Percentiles rank a stretch among this genome's conserved stretches.
These are phyloP conservation scores for Diaporthe eres DNA, from an alignment of 2,329 filamentous ascomycete genomes.

Conservation along the genomic window DNA sequence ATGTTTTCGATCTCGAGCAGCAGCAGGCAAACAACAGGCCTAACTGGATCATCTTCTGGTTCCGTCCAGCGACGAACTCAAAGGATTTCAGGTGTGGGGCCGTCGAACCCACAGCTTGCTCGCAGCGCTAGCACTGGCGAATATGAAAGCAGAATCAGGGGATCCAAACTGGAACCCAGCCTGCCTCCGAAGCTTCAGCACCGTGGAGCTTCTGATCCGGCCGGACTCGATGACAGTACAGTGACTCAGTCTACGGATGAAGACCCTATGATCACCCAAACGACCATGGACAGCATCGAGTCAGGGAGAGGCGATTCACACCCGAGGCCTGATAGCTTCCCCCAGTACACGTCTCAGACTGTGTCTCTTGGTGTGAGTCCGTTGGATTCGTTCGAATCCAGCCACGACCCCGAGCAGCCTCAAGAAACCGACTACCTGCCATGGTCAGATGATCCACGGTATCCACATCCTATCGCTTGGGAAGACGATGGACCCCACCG, in stretches of 20 bases:
- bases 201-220: neutral
- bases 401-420: slow-evolving; percentile 60
- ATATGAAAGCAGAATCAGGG: slow-evolving; percentile 62
- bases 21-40: slow-evolving; percentile 56
- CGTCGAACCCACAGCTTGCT: slow-evolving; percentile 30
- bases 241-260: slow-evolving; percentile 47
- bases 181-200: neutral
- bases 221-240: slow-evolving; percentile 42
- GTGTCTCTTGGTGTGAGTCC: slow-evolving; percentile 45
- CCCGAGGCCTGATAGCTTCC: slow-evolving; percentile 38
- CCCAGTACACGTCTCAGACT: slow-evolving; percentile 31
- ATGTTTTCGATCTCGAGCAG: slow-evolving; percentile 72
- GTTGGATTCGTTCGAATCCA: slow-evolving; percentile 52
- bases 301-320: slow-evolving; percentile 37
- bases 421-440: slow-evolving; percentile 70
- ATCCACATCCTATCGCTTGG: slow-evolving; percentile 60
- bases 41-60: slow-evolving; percentile 54
- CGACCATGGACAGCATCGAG: slow-evolving; percentile 53
- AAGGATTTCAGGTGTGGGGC: neutral
- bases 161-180: slow-evolving; percentile 44
- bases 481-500: slow-evolving; percentile 34
- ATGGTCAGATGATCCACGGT: slow-evolving; percentile 70
- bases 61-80: slow-evolving; percentile 42
- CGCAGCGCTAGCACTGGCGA: slow-evolving; percentile 53
- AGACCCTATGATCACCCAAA: slow-evolving; percentile 60